Base-by-base conservation (phyloP, 768 basidiomycete species). In the Amanita fuliginea region DNA sequence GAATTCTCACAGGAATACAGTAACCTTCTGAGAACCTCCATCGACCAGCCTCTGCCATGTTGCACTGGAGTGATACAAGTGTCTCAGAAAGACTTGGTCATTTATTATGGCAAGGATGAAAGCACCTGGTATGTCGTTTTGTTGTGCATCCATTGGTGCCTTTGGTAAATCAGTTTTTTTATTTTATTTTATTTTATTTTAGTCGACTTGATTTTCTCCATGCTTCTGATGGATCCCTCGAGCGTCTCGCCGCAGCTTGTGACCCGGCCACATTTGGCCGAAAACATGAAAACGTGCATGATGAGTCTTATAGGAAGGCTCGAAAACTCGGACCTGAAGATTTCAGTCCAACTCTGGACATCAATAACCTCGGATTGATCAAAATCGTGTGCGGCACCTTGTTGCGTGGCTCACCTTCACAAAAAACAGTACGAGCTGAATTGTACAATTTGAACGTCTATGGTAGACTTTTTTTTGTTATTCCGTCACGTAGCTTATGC, bases 381-480 rank as follows among this genome's bases (percentile, higher is more conserved):
- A 53, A 54, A 30, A 43, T 26, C 11, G 49, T 57, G 24, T 54
- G 40, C 36, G 40, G 40, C 7, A 41, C 50, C 6, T 56, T 61
- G 14, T 41, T 61, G 24, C 53, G 55, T 13, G 55, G 56, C 14
- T 51, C 54, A 44, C 24, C 50, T 28, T 30, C 43, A 9, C 51
- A 49, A n/a, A 51, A 14, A 34, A 32, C 16, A 19, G 52, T 65
- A 22, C 47, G 53, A 3, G 54, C 62, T 7, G 65, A 67, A 46
- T 51, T 65, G 21, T 67, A 69, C 51, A 67, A 69, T 41, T 52
- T 70, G 9, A 69, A 70, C 52, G 63, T 70, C 3, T 69, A 69
- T 43, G 67, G 68, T 70, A n/a, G 22, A 37, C 1, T 54, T 53
- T 24, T 39, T 24, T 10, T 32, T 18, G n/a, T 10, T 33, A 24